phyloP scores from a whole-genome alignment of 306 rosid species.

The Trifolium dubium region DNA sequence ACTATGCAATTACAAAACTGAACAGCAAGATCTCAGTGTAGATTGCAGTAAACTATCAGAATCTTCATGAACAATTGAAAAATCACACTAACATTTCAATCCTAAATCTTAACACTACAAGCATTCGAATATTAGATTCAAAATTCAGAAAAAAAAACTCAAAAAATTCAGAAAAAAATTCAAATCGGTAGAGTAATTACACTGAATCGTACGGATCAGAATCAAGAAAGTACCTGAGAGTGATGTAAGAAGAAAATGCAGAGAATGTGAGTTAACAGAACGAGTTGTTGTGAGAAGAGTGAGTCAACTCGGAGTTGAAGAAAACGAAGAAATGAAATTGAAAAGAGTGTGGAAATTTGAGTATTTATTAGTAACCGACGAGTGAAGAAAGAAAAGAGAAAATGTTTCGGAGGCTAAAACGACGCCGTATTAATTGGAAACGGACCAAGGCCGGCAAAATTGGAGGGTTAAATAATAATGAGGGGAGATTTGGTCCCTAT shows the following conservation, averaged over 20 bases:
- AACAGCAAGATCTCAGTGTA: slow-evolving; percentile 59
- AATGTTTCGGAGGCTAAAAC: slow-evolving; percentile 41
- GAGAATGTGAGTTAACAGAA: slow-evolving; percentile 20
- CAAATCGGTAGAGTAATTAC: neutral
- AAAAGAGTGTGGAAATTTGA: slow-evolving; percentile 33
- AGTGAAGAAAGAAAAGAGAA: slow-evolving; percentile 6
- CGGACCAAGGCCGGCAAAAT: slow-evolving; percentile 71
- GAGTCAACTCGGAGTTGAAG: slow-evolving; percentile 49
- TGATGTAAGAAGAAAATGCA: slow-evolving; percentile 18
- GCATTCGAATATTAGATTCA: slow-evolving; percentile 7
- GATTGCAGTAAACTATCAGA: slow-evolving; percentile 43
- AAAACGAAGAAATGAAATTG: slow-evolving; percentile 10
- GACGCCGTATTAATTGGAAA: slow-evolving; percentile 39
- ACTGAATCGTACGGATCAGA: slow-evolving; percentile 36
- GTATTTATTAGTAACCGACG: slow-evolving; percentile 54
- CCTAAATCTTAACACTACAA: slow-evolving; percentile 1
- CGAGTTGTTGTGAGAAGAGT: slow-evolving; percentile 35
- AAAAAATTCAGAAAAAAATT: too few relatives aligned
- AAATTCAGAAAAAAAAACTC: neutral
- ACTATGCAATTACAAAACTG: slow-evolving; percentile 3
- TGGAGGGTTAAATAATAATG: slow-evolving; percentile 38
- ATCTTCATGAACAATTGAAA: neutral
- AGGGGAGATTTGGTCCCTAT: neutral
- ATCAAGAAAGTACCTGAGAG: slow-evolving; percentile 34
- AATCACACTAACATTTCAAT: slow-evolving; percentile 3